Percentiles rank a stretch among this genome's conserved stretches.
These are phyloP conservation scores for Centrapalus pauciflorus DNA, from an alignment of 129 eudicot genomes.

Conservation along the genomic window DNA sequence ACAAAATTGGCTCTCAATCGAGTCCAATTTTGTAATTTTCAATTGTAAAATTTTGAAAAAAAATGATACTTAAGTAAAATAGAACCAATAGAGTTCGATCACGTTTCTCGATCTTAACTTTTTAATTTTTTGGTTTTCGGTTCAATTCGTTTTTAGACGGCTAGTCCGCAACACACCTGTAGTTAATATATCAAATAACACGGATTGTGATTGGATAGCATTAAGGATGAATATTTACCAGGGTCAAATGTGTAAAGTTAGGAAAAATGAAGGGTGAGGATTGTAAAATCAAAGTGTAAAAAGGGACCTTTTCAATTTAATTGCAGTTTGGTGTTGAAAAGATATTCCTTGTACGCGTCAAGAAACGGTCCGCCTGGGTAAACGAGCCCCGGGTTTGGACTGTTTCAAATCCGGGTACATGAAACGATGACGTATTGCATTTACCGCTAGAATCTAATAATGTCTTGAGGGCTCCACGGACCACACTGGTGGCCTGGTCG, in stretches of 20 bases:
- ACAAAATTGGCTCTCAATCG: too few species aligned
- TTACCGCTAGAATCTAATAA: conserved; percentile 17
- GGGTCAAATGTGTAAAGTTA: background rate
- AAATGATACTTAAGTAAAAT: too few species aligned
- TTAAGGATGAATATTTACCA: background rate
- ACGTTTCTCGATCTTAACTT: too few species aligned
- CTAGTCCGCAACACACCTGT: too few species aligned
- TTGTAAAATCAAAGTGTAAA: background rate
- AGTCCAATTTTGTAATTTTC: too few species aligned
- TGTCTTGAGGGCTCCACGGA: conserved; percentile 25
- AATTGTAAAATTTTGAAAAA: too few species aligned
- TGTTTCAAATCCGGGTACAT: conserved; percentile 7
- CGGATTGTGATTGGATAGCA: too few species aligned
- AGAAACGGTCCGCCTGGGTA: background rate
- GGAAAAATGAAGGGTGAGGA: background rate
- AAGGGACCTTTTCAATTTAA: conserved; percentile 1
- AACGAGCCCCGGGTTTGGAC: conserved; percentile 16
- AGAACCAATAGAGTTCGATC: too few species aligned
- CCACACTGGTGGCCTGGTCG: too few species aligned
- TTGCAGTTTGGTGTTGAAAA: conserved; percentile 6
- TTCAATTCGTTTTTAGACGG: too few species aligned
- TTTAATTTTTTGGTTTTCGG: too few species aligned
- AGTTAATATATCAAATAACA: too few species aligned
- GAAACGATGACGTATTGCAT: background rate
- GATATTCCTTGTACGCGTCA: conserved; percentile 26